Evolutionary conservation across 352 stramenopile species (phyloP).

Genomic region (Phytopythium vexans): DNA sequence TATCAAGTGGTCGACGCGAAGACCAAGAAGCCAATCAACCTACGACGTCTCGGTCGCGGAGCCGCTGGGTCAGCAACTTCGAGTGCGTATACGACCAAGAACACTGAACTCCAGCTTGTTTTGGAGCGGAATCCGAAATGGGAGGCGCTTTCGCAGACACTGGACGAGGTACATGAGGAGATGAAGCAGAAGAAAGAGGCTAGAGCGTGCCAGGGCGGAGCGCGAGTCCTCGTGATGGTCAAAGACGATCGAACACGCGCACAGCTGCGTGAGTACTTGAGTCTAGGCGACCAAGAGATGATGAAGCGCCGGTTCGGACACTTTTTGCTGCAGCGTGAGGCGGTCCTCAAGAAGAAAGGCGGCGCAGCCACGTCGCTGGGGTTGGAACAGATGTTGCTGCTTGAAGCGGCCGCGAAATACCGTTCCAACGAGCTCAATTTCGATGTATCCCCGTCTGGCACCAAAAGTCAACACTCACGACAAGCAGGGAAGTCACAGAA

Average conservation of each 20-base stretch:
- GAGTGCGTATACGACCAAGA: slow-evolving; percentile 14
- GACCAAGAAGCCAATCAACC: slow-evolving; percentile 40
- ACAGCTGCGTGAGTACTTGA: slow-evolving; percentile 82
- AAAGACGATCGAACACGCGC: slow-evolving; percentile 86
- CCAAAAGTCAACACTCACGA: slow-evolving; percentile 5
- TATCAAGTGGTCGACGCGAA: slow-evolving; percentile 80
- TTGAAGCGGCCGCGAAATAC: slow-evolving; percentile 51
- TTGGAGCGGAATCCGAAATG: slow-evolving; percentile 95
- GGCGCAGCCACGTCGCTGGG: slow-evolving; percentile 30
- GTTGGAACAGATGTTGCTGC: slow-evolving; percentile 61
- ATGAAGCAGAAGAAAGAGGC: slow-evolving; percentile 20
- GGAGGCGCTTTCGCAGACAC: slow-evolving; percentile 86
- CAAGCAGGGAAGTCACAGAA: slow-evolving; percentile 19
- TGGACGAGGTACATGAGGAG: slow-evolving; percentile 89
- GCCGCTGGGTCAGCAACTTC: not conserved
- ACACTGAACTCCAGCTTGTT: slow-evolving; percentile 50
- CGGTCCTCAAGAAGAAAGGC: slow-evolving; percentile 50
- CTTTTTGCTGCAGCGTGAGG: slow-evolving; percentile 74
- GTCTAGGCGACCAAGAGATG: slow-evolving; percentile 75
- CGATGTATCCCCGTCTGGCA: slow-evolving; percentile 11
- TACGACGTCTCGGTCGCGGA: slow-evolving; percentile 14
- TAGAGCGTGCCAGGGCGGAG: slow-evolving; percentile 28
- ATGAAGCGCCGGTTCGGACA: slow-evolving; percentile 81
- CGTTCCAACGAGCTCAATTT: slow-evolving; percentile 40
- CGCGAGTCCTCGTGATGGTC: slow-evolving; percentile 79